phyloP scores from a whole-genome alignment of 2,329 filamentous ascomycete species.

The Zymoseptoria tritici region DNA sequence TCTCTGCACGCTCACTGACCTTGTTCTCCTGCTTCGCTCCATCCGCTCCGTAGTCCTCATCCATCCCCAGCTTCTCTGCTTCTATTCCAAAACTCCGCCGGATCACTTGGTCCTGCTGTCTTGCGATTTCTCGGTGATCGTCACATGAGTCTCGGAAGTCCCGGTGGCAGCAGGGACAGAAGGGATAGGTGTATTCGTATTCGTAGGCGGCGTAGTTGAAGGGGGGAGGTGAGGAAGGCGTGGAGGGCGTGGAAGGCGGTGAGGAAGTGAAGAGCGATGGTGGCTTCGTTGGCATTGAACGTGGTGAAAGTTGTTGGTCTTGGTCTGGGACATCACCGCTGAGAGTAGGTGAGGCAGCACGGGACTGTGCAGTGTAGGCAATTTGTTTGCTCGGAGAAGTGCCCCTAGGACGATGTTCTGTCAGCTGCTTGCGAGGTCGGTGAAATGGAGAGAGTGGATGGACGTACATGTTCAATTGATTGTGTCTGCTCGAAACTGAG shows the following conservation, averaged over 20 bases:
- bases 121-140: neutral
- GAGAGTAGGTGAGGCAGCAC: neutral
- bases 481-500: no score
- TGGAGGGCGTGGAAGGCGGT: no score
- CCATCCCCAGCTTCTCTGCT: no score
- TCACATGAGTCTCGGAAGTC: neutral
- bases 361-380: no score
- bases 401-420: neutral
- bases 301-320: neutral
- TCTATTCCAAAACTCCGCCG: no score
- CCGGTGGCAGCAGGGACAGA: neutral
- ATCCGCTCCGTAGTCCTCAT: neutral
- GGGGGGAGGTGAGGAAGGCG: no score
- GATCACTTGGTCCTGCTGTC: neutral
- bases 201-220: neutral
- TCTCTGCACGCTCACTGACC: fast-evolving
- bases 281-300: no score
- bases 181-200: neutral
- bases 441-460: no score
- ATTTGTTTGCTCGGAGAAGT: neutral
- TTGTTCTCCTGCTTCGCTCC: neutral
- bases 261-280: no score
- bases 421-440: no score
- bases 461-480: no score
- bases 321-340: neutral